These are phyloP conservation scores for Colletotrichum plurivorum DNA, from an alignment of 2,329 filamentous ascomycete genomes.

Conservation along the genomic window DNA sequence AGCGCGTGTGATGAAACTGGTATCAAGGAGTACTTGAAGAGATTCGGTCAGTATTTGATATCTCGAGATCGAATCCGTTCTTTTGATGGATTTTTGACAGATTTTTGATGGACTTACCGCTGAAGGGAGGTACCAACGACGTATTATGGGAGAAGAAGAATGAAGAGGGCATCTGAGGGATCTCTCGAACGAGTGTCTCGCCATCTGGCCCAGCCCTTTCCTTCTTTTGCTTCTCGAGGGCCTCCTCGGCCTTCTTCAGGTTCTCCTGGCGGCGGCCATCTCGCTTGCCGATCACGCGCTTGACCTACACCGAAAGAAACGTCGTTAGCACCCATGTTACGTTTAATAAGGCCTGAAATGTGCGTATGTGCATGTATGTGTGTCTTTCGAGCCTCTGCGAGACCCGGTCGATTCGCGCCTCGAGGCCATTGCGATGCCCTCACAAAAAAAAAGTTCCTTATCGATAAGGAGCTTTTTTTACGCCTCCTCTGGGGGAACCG, in stretches of 20 bases:
- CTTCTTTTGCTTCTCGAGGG: slow-evolving; percentile 68
- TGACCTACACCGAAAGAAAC: slow-evolving; percentile 64
- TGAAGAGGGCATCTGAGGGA: slow-evolving; percentile 82
- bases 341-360: neutral
- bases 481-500: slow-evolving; percentile 23
- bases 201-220: slow-evolving; percentile 66
- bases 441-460: slow-evolving; percentile 13
- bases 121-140: slow-evolving; percentile 84
- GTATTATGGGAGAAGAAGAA: slow-evolving; percentile 94
- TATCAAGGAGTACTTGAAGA: slow-evolving; percentile 78
- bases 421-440: neutral
- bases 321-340: slow-evolving; percentile 17
- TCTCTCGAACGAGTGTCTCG: slow-evolving; percentile 64
- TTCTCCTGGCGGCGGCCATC: slow-evolving; percentile 89
- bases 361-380: no score
- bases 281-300: slow-evolving; percentile 85
- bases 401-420: no score
- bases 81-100: no score
- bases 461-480: slow-evolving; percentile 32
- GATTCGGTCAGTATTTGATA: neutral
- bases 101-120: slow-evolving; percentile 29
- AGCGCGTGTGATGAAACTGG: slow-evolving; percentile 62
- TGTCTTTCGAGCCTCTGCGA: neutral
- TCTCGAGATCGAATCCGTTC: neutral
- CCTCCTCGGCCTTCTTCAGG: slow-evolving; percentile 73